phyloP scores from a whole-genome alignment of 192 early-diverging fungal genomes.

The Paraglomus occultum region DNA sequence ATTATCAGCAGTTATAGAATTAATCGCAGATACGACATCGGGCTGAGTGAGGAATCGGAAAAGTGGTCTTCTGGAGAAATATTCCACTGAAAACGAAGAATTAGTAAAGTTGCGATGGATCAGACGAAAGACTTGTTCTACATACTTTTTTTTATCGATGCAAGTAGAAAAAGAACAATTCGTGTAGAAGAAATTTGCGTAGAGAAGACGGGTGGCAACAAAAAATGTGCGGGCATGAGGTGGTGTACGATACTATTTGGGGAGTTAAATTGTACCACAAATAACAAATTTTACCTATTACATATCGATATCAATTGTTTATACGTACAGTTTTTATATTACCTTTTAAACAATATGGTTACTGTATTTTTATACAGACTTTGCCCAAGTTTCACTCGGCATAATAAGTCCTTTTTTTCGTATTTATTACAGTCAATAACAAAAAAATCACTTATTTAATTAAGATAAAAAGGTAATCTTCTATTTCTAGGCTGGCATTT shows the following conservation, averaged over 20 bases:
- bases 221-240: constrained; percentile 12
- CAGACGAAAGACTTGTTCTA: constrained; percentile 26
- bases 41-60: constrained; percentile 29
- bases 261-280: neutral
- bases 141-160: constrained; percentile 24
- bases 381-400: too few relatives aligned
- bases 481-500: neutral
- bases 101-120: constrained; percentile 26
- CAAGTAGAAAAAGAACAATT: constrained; percentile 19
- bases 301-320: too few relatives aligned
- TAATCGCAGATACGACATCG: constrained; percentile 21
- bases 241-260: constrained; percentile 15
- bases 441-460: too few relatives aligned
- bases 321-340: too few relatives aligned
- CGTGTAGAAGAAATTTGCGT: neutral
- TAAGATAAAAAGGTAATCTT: too few relatives aligned
- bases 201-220: neutral
- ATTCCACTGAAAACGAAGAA: constrained; percentile 25
- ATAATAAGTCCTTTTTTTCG: too few relatives aligned
- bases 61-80: constrained; percentile 22
- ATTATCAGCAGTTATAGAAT: constrained; percentile 29
- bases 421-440: too few relatives aligned
- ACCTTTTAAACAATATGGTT: too few relatives aligned
- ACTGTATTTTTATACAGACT: too few relatives aligned
- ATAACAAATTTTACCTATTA: too few relatives aligned